Percentiles rank a stretch among this genome's conserved stretches.
Conservation (phyloP, 371 early-diverging fungal species). For the Mortierella polycephala region DNA sequence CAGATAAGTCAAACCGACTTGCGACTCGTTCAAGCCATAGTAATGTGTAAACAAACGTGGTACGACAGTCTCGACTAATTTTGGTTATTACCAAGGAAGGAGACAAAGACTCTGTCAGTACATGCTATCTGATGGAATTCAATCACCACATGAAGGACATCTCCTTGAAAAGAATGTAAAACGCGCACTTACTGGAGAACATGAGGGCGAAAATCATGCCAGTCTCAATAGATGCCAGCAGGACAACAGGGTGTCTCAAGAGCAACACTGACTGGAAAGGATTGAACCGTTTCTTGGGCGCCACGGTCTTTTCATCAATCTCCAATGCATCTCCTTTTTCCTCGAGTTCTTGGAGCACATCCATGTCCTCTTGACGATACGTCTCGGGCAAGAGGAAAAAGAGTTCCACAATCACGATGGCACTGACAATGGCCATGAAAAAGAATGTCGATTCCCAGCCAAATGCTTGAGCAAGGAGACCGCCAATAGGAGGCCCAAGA, state of each 20-base stretch:
- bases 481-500: constrained; percentile 59
- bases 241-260: constrained; percentile 58
- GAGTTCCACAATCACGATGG: constrained; percentile 64
- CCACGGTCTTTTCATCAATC: constrained; percentile 13
- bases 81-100: not conserved
- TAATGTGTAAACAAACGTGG: constrained; percentile 29
- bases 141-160: not conserved
- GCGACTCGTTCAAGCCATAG: constrained; percentile 30
- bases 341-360: constrained; percentile 5
- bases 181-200: constrained; percentile 47
- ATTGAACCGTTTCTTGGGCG: constrained; percentile 22
- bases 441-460: constrained; percentile 79
- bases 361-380: constrained; percentile 59
- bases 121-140: not conserved
- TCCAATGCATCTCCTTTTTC: constrained; percentile 6
- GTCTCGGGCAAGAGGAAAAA: constrained; percentile 78
- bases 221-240: constrained; percentile 61
- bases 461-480: constrained; percentile 60
- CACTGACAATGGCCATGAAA: constrained; percentile 68
- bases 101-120: not conserved
- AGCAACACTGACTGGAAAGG: constrained; percentile 57
- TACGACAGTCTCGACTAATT: constrained; percentile 40
- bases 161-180: not conserved
- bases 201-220: constrained; percentile 64
- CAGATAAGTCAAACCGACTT: constrained; percentile 58